Conservation (phyloP, 768 basidiomycete genomes). For the Auriscalpium orientale region DNA sequence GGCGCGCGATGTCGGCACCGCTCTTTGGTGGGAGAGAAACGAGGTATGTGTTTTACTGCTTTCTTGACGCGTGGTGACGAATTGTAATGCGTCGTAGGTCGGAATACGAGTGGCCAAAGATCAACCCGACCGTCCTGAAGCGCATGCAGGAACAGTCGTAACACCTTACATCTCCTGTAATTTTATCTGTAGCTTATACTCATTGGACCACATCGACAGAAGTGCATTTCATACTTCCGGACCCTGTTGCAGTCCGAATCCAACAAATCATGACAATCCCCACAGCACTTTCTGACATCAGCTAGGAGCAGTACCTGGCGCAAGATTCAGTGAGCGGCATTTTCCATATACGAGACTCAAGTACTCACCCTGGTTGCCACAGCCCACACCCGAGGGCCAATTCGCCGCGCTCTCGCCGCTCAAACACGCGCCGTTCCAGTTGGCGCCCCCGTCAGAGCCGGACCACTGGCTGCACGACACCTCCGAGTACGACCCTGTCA, state of each 20-base stretch:
- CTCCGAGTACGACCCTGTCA: slow-evolving; percentile 46
- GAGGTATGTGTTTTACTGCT: slow-evolving; percentile 1
- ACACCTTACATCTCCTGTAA: too few species aligned
- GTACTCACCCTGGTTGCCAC: slow-evolving; percentile 44
- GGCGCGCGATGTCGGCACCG: slow-evolving; percentile 2
- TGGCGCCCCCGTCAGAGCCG: slow-evolving; percentile 39
- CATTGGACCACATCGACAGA: not conserved
- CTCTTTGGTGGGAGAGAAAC: not conserved
- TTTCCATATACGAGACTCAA: not conserved
- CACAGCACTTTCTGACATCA: not conserved
- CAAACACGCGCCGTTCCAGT: slow-evolving; percentile 46
- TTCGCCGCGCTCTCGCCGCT: slow-evolving; percentile 37
- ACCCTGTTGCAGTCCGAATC: not conserved
- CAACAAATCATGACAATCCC: not conserved
- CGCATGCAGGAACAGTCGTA: slow-evolving; percentile 2
- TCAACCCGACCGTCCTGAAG: slow-evolving; percentile 13
- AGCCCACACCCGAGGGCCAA: slow-evolving; percentile 43
- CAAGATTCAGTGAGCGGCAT: not conserved
- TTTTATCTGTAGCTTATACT: not conserved
- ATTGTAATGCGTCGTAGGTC: not conserved
- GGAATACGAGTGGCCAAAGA: slow-evolving; percentile 13
- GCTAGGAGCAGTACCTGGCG: not conserved
- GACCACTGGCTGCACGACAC: slow-evolving; percentile 52
- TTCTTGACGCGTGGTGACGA: not conserved
- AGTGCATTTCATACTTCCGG: not conserved